Percentiles rank a stretch among this genome's conserved stretches.
Conservation (phyloP, 176 grass and related monocot genomes). For the Avena atlantica region DNA sequence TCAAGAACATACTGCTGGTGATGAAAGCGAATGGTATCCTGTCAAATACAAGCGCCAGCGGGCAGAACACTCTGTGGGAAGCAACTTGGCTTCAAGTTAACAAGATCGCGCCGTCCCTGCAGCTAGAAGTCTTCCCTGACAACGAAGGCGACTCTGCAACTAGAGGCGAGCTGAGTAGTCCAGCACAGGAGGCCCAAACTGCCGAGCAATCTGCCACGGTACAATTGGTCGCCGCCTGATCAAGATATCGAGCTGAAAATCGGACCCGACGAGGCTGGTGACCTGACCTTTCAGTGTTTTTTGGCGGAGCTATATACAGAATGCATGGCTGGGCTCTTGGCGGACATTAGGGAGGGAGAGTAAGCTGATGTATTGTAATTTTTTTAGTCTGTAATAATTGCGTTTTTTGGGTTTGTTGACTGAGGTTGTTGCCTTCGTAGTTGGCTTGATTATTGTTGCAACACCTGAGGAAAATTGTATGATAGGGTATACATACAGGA, state of each 20-base stretch:
- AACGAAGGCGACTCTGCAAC: conserved; percentile 41
- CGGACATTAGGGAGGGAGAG: conserved; percentile 39
- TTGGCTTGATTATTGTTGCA: conserved; percentile 43
- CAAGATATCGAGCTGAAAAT: conserved; percentile 25
- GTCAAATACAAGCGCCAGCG: conserved; percentile 45
- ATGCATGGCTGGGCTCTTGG: conserved; percentile 32
- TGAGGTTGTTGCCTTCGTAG: conserved; percentile 39
- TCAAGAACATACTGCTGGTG: conserved; percentile 91
- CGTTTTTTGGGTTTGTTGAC: conserved; percentile 39
- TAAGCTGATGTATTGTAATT: conserved; percentile 50
- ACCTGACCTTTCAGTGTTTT: conserved; percentile 9
- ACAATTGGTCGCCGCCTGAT: conserved; percentile 6
- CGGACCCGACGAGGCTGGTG: background rate
- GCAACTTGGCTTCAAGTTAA: conserved; percentile 80
- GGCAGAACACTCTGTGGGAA: conserved; percentile 77
- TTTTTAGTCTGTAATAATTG: conserved; percentile 47
- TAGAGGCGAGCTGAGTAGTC: conserved; percentile 38
- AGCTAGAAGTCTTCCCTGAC: conserved; percentile 69
- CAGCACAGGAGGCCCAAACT: conserved; percentile 26
- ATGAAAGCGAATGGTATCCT: conserved; percentile 86
- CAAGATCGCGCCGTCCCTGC: conserved; percentile 69
- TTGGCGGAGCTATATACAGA: conserved; percentile 25
- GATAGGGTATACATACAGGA: conserved; percentile 50
- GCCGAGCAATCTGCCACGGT: background rate
- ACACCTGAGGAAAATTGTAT: conserved; percentile 47